Evolutionary conservation across 805 yeast genomes (phyloP).

Genomic region (Candida succiphila): DNA sequence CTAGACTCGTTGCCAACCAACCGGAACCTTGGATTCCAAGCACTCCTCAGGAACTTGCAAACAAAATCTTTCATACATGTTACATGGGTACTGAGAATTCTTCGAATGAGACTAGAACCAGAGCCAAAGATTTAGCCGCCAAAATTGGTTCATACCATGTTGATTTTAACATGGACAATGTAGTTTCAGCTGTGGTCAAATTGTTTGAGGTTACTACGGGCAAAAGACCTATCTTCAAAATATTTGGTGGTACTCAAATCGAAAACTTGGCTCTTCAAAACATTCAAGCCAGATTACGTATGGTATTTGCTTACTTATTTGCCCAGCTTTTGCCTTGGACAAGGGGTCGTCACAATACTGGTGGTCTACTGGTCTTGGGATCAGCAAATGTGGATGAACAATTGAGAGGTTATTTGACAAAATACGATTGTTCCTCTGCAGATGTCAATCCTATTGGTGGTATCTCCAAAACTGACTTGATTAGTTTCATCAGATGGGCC

Average conservation of each 20-base stretch:
- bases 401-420: constrained; percentile 88
- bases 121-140: constrained; percentile 70
- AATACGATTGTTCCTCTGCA: constrained; percentile 95
- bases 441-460: constrained; percentile 99
- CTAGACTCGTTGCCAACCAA: constrained; percentile 54
- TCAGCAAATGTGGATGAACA: constrained; percentile 98
- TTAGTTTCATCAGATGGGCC: constrained; percentile 78
- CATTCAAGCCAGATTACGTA: constrained; percentile 91
- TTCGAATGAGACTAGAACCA: constrained; percentile 70
- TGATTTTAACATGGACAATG: constrained; percentile 83
- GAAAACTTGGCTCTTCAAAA: constrained; percentile 94
- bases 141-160: constrained; percentile 83
- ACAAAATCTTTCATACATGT: constrained; percentile 72
- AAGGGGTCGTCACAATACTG: constrained; percentile 53
- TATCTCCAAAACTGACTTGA: constrained; percentile 88
- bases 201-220: constrained; percentile 89
- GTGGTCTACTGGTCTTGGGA: constrained; percentile 85
- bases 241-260: constrained; percentile 86
- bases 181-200: constrained; percentile 63
- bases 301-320: constrained; percentile 89
- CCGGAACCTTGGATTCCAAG: constrained; percentile 53
- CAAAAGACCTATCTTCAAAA: constrained; percentile 75
- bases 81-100: constrained; percentile 97
- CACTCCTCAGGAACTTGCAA: constrained; percentile 68
- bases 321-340: constrained; percentile 97